These are phyloP conservation scores for Fusarium acutatum DNA, from an alignment of 2,329 filamentous ascomycete genomes.

Conservation along the genomic window DNA sequence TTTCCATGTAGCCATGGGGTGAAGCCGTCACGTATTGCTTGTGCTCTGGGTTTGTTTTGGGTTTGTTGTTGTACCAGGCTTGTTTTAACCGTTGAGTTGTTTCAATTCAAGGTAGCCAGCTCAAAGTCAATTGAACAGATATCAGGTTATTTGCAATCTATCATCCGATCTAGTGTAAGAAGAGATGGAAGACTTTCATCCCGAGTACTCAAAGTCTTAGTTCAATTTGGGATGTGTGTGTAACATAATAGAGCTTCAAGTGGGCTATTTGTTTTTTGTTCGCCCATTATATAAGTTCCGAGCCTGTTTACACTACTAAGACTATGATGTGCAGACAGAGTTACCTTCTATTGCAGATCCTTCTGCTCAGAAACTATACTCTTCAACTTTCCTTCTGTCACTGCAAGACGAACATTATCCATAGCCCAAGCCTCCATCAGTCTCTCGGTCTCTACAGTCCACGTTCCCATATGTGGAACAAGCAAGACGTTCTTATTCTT, in stretches of 20 bases:
- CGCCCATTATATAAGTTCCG: neutral
- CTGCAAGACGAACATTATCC: constrained; percentile 70
- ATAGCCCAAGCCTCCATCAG: constrained; percentile 82
- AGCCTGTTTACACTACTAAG: neutral
- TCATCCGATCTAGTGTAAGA: neutral
- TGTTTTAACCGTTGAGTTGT: neutral
- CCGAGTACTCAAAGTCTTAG: neutral
- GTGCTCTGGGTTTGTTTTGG: neutral
- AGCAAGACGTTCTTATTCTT: constrained; percentile 76
- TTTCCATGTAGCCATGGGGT: neutral
- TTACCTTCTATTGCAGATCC: constrained; percentile 34
- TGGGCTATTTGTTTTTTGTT: neutral
- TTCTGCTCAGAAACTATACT: constrained; percentile 78
- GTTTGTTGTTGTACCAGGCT: neutral
- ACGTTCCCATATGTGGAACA: constrained; percentile 88
- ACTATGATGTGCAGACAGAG: neutral
- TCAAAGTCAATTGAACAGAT: neutral
- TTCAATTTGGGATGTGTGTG: neutral
- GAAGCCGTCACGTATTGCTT: neutral
- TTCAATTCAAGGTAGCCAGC: neutral
- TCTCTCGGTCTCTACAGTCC: constrained; percentile 71
- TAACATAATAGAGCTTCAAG: neutral
- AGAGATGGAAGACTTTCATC: neutral
- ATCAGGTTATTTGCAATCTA: neutral
- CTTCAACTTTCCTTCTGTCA: constrained; percentile 69